Evolutionary conservation across 371 early-diverging fungal species (phyloP), one percentile per base, ranked within the genome.

Genomic region (Mortierella sp.): DNA sequence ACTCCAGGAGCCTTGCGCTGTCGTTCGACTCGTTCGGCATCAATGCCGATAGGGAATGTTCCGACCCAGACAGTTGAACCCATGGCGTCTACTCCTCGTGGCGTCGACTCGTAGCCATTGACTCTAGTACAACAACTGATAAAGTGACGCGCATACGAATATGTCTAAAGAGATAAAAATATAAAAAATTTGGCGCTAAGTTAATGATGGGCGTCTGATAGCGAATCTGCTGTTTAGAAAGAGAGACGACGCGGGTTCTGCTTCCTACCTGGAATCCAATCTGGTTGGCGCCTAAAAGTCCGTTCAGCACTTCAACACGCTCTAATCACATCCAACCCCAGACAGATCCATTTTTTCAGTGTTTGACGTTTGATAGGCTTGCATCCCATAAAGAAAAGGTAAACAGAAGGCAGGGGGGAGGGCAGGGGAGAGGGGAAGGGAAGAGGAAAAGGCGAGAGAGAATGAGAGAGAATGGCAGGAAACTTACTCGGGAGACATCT

Each of bases 1-100:
- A 95, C 94, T 4, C 82, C 84, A 51, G 81, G 79, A 12, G 81
- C 73, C 66, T 81, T 84, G 57, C 81, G 74, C 28, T 81, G 73
- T 26, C 45, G 26, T 48, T 89, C 88, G 7, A 88, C 85, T 28
- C 79, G 76, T 37, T 82, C 84, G 5, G 80, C 86, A 81, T 99
- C 98, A 60, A 99, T 97, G 0, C 99, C 99, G 68, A 99, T 99
- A 0, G 99, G 98, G 80, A 98, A 96, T 7, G 96, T 94, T 14
- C 93, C 95, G 15, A 98, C 91, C 56, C 89, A 84, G 14, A 96
- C 94, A 5, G 87, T 85, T 51, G 88, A 87, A 0, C 93, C 94
- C 62, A 89, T 84, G 64, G 85, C 88, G 50, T 93, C 90, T 1
- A 98, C 89, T 25, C 95, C 97, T 7, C 87, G 74, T 60, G 88